Percentiles rank a stretch among this genome's conserved stretches.
Conservation (phyloP, 768 basidiomycete genomes). For the Leccinellum rugosiceps region DNA sequence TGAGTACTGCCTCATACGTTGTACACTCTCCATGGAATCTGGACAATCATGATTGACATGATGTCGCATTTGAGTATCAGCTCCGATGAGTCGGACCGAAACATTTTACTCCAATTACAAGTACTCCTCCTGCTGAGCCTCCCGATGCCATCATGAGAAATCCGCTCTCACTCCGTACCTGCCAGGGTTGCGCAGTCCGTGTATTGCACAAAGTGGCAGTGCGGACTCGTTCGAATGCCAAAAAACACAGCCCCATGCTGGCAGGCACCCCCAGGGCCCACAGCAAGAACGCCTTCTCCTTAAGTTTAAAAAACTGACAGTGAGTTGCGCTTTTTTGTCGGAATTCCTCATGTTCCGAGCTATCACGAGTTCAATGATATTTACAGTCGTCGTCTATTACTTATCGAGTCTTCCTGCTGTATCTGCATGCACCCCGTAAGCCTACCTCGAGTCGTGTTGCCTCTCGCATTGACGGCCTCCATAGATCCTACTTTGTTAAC, state of each 20-base stretch:
- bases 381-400: neutral
- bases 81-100: neutral
- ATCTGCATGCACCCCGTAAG: slow-evolving; percentile 16
- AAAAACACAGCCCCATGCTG: neutral
- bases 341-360: slow-evolving; percentile 4
- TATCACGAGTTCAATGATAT: neutral
- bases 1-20: no score
- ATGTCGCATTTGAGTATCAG: no score
- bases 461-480: neutral
- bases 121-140: neutral
- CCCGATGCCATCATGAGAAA: no score
- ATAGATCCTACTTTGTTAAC: neutral
- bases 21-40: no score
- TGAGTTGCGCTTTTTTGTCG: no score
- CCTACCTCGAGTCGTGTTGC: neutral
- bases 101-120: neutral
- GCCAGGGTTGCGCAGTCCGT: neutral
- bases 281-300: neutral
- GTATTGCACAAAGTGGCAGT: neutral
- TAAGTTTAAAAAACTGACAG: neutral
- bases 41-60: no score
- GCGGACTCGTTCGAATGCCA: neutral
- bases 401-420: slow-evolving; percentile 5
- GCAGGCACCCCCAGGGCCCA: neutral
- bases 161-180: neutral